Conservation (phyloP, 1,139 yeast species). For the Magnusiomyces fungicola region DNA sequence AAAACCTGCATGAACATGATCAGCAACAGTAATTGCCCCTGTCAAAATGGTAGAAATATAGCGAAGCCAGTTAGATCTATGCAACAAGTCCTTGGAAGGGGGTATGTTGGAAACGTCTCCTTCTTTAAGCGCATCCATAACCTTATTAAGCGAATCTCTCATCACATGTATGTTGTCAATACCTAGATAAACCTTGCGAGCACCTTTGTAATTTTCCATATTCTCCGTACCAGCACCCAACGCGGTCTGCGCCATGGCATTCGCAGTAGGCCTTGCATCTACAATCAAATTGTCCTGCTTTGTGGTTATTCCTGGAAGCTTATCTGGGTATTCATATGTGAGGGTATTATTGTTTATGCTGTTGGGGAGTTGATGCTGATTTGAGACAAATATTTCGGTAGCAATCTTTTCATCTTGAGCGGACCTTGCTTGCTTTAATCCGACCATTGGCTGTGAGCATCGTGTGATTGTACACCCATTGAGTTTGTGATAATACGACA, state of each 20-base stretch:
- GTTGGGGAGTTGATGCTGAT: conserved; percentile 28
- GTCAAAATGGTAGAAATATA: conserved; percentile 61
- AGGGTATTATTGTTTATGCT: conserved; percentile 21
- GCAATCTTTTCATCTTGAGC: conserved; percentile 85
- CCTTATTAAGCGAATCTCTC: conserved; percentile 69
- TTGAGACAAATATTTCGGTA: conserved; percentile 57
- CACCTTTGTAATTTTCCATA: conserved; percentile 70
- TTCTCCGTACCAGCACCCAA: conserved; percentile 95
- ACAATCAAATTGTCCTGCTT: conserved; percentile 60
- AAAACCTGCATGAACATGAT: conserved; percentile 71
- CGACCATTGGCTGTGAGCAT: conserved; percentile 90
- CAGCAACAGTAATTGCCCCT: conserved; percentile 70
- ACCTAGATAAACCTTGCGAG: conserved; percentile 71
- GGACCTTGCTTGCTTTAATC: conserved; percentile 79
- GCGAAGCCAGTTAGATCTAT: conserved; percentile 74
- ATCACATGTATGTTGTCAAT: conserved; percentile 94
- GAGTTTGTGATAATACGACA: conserved; percentile 64
- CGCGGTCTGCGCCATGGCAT: conserved; percentile 96
- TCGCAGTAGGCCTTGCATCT: conserved; percentile 87
- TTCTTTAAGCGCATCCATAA: conserved; percentile 57
- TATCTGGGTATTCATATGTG: conserved; percentile 15
- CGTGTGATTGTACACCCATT: conserved; percentile 76
- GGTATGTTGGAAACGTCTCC: conserved; percentile 52
- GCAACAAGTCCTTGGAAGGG: conserved; percentile 40
- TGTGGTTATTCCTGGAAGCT: conserved; percentile 9